These are phyloP conservation scores for Phytophthora melonis DNA, from an alignment of 352 stramenopile species.

Conservation along the genomic window DNA sequence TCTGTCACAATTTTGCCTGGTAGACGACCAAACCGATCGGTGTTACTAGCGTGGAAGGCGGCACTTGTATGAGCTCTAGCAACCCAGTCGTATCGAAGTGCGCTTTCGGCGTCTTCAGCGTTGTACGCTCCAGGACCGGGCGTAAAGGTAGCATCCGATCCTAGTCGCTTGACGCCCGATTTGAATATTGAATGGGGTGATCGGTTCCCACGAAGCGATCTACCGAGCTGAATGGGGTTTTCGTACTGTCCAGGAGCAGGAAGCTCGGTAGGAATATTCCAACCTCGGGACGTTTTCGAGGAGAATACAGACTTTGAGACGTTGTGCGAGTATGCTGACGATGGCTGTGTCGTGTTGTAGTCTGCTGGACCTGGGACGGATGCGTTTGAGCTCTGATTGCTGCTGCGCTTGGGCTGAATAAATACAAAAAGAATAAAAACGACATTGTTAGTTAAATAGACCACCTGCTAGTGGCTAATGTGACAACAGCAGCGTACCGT, in stretches of 20 bases:
- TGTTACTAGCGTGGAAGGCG: slow-evolving; percentile 61
- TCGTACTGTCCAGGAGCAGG: slow-evolving; percentile 80
- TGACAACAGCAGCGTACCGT: slow-evolving; percentile 38
- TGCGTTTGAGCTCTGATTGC: slow-evolving; percentile 38
- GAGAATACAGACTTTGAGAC: slow-evolving; percentile 68
- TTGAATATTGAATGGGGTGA: slow-evolving; percentile 70
- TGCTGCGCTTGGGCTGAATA: slow-evolving; percentile 40
- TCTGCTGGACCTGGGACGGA: slow-evolving; percentile 56
- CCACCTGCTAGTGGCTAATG: background rate
- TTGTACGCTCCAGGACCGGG: slow-evolving; percentile 77
- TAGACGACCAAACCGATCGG: slow-evolving; percentile 65
- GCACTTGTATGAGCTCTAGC: slow-evolving; percentile 67
- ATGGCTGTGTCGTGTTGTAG: slow-evolving; percentile 59
- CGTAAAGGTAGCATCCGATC: slow-evolving; percentile 41
- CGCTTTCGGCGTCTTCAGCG: slow-evolving; percentile 65
- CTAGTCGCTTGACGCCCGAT: slow-evolving; percentile 67
- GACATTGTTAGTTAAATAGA: background rate
- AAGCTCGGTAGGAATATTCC: slow-evolving; percentile 50
- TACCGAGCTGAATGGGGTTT: slow-evolving; percentile 62
- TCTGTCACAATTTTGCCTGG: slow-evolving; percentile 52
- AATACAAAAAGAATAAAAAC: background rate
- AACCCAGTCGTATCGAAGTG: slow-evolving; percentile 75
- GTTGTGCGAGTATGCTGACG: slow-evolving; percentile 57
- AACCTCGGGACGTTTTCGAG: slow-evolving; percentile 70
- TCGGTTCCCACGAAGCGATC: slow-evolving; percentile 21